Base-by-base conservation (phyloP, 345 rosid genomes). In the Psidium guajava region DNA sequence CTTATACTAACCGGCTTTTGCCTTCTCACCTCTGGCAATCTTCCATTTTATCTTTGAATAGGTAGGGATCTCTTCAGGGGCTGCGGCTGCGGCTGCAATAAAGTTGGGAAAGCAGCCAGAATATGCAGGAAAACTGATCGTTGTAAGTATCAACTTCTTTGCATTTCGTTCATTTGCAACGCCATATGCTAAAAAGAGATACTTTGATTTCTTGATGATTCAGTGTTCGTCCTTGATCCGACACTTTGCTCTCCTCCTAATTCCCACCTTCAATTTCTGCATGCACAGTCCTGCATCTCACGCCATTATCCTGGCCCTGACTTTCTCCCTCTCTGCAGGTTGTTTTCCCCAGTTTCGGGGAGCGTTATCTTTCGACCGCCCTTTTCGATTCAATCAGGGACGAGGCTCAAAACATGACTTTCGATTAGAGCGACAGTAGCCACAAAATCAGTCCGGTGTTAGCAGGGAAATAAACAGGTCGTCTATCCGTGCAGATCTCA, bases 271-370 rank as follows among this genome's bases (percentile, higher is more conserved):
- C 77, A 69, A 69, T 4, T 32, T 69, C 44, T 13, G 12, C 47
- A 69, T 69, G 44, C 44, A 32, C 24, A 4, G 24, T 8, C 24
- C 32, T 69, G 44, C 77, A 44, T 16, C 77, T 69, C 77, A 69
- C 20, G 0, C 77, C 44, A 1, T 69, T 69, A 69, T 69, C 32
- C 12, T 61, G 1, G 40, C 40, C 74, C 11, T 5, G 24, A 32
- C 22, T 51, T 36, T 82, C 59, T 75, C 28, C 82, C 57, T 15
- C 11, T 40, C 8, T 82, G 85, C 92, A 95, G 99, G 94, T 85
- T 75, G 6, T 95, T 53, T 93, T 95, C 82, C 93, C 98, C 18
- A 93, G 98, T 84, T 92, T 90, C 25, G 95, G 95, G 28, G 96
- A 95, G 89, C 95, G 95, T 28, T 95, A 94, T 87, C 89, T 95